Conservation (phyloP, 2,329 filamentous ascomycete species). For the Gnomoniopsis sp. region DNA sequence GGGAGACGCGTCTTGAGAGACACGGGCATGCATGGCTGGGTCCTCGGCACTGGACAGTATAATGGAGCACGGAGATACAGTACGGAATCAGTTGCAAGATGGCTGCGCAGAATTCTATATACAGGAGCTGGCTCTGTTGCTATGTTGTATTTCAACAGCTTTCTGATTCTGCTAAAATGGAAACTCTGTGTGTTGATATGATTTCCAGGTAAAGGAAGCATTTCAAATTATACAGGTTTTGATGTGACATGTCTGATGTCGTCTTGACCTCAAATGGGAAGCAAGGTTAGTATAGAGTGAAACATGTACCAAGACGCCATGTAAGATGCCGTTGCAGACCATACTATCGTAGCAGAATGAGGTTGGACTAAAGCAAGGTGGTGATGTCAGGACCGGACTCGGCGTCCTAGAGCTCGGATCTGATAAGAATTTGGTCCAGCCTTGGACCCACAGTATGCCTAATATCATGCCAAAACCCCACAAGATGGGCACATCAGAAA, state of each 20-base stretch:
- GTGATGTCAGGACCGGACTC: background rate
- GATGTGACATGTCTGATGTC: background rate
- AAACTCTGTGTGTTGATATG: too few species aligned
- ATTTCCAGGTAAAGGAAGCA: too few species aligned
- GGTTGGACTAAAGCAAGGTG: background rate
- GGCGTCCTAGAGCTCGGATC: background rate
- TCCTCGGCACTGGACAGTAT: slow-evolving; percentile 1
- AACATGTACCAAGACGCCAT: background rate
- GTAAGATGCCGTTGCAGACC: background rate
- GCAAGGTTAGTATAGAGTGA: background rate
- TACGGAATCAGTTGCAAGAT: background rate
- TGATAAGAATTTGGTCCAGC: slow-evolving; percentile 6
- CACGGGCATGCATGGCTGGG: slow-evolving; percentile 1
- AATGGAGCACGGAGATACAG: background rate
- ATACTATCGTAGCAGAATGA: background rate
- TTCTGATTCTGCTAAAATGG: too few species aligned
- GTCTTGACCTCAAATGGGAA: background rate
- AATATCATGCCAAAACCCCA: background rate
- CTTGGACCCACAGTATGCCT: background rate
- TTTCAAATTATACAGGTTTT: too few species aligned
- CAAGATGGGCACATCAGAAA: background rate
- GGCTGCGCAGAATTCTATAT: background rate
- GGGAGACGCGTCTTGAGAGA: slow-evolving; percentile 6
- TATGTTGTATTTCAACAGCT: too few species aligned
- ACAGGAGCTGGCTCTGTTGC: too few species aligned